These are phyloP conservation scores for Chlorophyllum brunneum DNA, from an alignment of 768 basidiomycete species.

Conservation along the genomic window DNA sequence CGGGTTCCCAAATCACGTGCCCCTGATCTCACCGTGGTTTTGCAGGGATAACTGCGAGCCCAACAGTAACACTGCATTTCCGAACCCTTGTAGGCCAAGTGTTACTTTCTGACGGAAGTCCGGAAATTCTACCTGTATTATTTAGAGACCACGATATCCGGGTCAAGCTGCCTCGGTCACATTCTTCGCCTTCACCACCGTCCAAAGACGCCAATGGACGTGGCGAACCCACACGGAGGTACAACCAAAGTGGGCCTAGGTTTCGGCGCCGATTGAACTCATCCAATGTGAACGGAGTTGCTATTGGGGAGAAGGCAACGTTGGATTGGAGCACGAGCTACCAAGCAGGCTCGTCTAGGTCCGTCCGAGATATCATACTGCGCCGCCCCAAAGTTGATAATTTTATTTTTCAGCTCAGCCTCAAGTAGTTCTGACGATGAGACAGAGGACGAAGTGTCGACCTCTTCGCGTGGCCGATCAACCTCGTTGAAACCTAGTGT, in stretches of 20 bases:
- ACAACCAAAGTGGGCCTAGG: slow-evolving; percentile 28
- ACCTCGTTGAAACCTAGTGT: slow-evolving; percentile 21
- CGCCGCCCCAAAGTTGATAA: not conserved
- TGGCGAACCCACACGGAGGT: slow-evolving; percentile 40
- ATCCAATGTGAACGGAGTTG: slow-evolving; percentile 10
- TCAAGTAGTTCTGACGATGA: slow-evolving; percentile 54
- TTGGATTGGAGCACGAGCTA: slow-evolving; percentile 85
- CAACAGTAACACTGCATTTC: too few species aligned
- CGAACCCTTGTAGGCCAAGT: slow-evolving; percentile 9
- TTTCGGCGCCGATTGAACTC: slow-evolving; percentile 34
- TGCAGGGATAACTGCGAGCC: not conserved
- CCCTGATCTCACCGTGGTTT: not conserved
- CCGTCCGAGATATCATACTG: slow-evolving; percentile 18
- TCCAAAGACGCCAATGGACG: slow-evolving; percentile 50
- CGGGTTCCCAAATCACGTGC: slow-evolving; percentile 5
- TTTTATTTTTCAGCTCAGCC: slow-evolving; percentile 37
- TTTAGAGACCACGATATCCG: slow-evolving; percentile 9
- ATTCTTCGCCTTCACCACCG: slow-evolving; percentile 74
- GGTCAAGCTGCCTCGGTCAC: slow-evolving; percentile 73
- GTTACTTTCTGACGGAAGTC: not conserved
- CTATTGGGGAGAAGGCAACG: slow-evolving; percentile 21
- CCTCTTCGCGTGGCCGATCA: slow-evolving; percentile 40
- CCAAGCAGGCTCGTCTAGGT: slow-evolving; percentile 83
- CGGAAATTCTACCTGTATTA: not conserved
- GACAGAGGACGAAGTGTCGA: slow-evolving; percentile 45